Percentiles rank a stretch among this genome's conserved stretches.
Conservation (phyloP, 441 rosid species). For the Gossypium laxum region DNA sequence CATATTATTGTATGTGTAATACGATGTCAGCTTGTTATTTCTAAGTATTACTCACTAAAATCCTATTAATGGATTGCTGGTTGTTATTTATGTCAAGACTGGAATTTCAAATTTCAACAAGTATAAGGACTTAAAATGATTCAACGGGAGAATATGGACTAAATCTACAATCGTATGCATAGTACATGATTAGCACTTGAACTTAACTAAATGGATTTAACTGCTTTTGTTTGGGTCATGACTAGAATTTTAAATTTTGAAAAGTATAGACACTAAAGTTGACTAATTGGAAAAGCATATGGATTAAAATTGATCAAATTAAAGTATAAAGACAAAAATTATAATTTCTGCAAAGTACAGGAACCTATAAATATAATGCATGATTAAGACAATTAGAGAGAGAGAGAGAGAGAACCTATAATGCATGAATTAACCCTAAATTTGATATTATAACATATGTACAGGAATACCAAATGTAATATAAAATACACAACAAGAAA, state of each 20-base stretch:
- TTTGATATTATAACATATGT: neutral
- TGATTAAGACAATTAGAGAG: neutral
- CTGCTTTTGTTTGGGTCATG: neutral
- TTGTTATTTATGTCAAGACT: neutral
- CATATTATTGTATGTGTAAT: no score
- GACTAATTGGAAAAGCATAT: neutral
- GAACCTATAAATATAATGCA: neutral
- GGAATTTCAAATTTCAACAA: neutral
- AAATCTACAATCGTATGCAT: no score
- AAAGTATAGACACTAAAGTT: neutral
- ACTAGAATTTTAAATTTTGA: neutral
- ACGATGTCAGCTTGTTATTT: neutral
- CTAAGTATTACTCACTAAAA: neutral
- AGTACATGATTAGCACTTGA: neutral
- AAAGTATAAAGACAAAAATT: neutral
- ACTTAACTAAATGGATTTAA: neutral
- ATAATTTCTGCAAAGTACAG: neutral
- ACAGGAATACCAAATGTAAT: neutral
- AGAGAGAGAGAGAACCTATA: neutral
- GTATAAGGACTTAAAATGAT: neutral
- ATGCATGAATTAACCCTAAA: neutral
- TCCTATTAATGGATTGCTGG: neutral
- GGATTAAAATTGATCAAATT: no score
- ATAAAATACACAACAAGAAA: neutral
- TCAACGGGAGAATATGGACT: neutral